phyloP scores from a whole-genome alignment of 2,329 filamentous ascomycete genomes.

The Phaeomoniella chlamydospora region DNA sequence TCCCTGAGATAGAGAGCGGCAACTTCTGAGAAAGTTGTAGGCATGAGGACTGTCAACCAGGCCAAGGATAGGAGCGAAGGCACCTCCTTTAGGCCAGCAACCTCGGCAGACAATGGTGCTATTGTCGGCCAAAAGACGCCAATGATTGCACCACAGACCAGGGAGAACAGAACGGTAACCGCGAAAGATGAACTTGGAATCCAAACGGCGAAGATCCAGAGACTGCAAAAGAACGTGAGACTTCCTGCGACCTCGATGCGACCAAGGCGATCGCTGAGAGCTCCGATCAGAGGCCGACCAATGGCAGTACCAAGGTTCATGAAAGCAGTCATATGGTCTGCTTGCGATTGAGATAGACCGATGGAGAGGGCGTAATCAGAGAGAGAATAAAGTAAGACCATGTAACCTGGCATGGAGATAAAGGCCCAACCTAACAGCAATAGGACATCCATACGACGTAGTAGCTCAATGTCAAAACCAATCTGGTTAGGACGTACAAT shows the following conservation, averaged over 20 bases:
- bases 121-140: slow-evolving; percentile 32
- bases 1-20: slow-evolving; percentile 37
- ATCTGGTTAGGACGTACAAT: slow-evolving; percentile 10
- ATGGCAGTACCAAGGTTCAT: slow-evolving; percentile 33
- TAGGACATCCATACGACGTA: slow-evolving; percentile 10
- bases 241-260: slow-evolving; percentile 25
- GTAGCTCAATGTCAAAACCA: slow-evolving; percentile 10
- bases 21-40: slow-evolving; percentile 36
- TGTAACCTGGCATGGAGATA: slow-evolving; percentile 31
- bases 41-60: slow-evolving; percentile 16
- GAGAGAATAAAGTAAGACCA: slow-evolving; percentile 31
- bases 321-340: slow-evolving; percentile 24
- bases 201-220: slow-evolving; percentile 31
- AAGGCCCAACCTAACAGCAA: slow-evolving; percentile 24
- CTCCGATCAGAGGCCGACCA: slow-evolving; percentile 30
- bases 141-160: slow-evolving; percentile 27
- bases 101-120: slow-evolving; percentile 14
- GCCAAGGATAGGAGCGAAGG: slow-evolving; percentile 13
- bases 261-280: slow-evolving; percentile 29
- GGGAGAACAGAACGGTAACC: slow-evolving; percentile 26
- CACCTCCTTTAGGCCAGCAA: slow-evolving; percentile 13
- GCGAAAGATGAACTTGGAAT: slow-evolving; percentile 27
- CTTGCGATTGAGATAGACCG: slow-evolving; percentile 22
- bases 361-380: slow-evolving; percentile 30
- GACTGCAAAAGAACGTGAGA: slow-evolving; percentile 22